These are phyloP conservation scores for Stagonosporopsis chrysanthemi DNA, from an alignment of 2,329 filamentous ascomycete genomes.

Conservation along the genomic window DNA sequence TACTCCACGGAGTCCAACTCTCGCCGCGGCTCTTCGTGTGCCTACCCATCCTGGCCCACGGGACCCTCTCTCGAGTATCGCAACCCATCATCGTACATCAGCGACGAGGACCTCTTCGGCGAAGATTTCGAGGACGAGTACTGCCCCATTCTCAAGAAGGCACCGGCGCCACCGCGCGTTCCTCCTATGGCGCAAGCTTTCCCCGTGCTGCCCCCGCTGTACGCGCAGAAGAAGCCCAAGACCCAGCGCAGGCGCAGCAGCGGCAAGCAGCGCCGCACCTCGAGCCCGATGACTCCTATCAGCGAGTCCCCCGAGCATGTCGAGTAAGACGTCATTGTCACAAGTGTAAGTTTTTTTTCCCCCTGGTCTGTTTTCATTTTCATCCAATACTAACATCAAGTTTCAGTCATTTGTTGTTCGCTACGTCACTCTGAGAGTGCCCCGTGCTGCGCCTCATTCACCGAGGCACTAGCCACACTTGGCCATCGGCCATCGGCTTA, in stretches of 20 bases:
- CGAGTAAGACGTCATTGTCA: conserved; percentile 39
- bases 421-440: conserved; percentile 22
- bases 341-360: conserved; percentile 25
- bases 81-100: conserved; percentile 52
- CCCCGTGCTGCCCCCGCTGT: conserved; percentile 50
- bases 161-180: conserved; percentile 50
- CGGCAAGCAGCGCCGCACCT: conserved; percentile 49
- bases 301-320: conserved; percentile 50
- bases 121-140: conserved; percentile 48
- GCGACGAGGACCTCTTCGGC: conserved; percentile 52
- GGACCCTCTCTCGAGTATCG: conserved; percentile 48
- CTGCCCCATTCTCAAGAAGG: conserved; percentile 48
- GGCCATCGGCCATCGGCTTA: background rate
- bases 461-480: conserved; percentile 5
- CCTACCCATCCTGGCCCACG: conserved; percentile 52
- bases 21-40: conserved; percentile 47
- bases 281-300: conserved; percentile 54
- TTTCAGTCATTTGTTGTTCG: conserved; percentile 28
- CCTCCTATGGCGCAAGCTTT: conserved; percentile 46
- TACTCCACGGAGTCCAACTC: conserved; percentile 41
- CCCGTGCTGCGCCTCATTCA: conserved; percentile 14
- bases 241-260: conserved; percentile 51
- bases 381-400: conserved; percentile 23
- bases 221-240: conserved; percentile 52
- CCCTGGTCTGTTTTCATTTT: conserved; percentile 3